phyloP scores from a whole-genome alignment of 1,284 basidiomycete genomes.

The Gomphus sp. region DNA sequence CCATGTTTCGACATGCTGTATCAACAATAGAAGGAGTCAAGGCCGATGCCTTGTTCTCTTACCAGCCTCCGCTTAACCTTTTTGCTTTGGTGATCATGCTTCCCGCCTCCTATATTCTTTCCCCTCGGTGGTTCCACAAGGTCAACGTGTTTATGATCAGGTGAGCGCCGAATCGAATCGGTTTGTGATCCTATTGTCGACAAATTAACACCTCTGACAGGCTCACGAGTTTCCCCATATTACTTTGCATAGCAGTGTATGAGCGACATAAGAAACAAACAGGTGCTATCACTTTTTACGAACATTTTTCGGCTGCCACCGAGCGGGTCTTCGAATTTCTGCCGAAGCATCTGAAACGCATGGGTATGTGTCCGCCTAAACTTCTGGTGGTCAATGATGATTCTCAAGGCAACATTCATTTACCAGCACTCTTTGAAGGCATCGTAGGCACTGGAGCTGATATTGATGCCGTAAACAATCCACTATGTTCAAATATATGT shows the following conservation, averaged over 20 bases:
- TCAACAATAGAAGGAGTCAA: constrained; percentile 87
- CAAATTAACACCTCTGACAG: constrained; percentile 27
- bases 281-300: constrained; percentile 57
- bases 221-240: constrained; percentile 77
- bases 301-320: constrained; percentile 55
- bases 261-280: constrained; percentile 69
- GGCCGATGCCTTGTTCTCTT: constrained; percentile 85
- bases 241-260: constrained; percentile 73
- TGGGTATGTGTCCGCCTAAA: constrained; percentile 41
- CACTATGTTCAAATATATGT: background rate
- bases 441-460: constrained; percentile 64
- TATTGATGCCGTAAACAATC: constrained; percentile 53
- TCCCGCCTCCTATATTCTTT: constrained; percentile 71
- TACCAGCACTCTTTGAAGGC: constrained; percentile 70
- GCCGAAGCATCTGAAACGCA: constrained; percentile 59
- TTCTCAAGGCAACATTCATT: constrained; percentile 3
- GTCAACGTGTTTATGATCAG: constrained; percentile 84
- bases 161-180: constrained; percentile 21
- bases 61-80: constrained; percentile 86
- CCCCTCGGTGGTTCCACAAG: constrained; percentile 81
- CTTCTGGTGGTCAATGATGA: background rate
- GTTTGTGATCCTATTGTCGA: background rate
- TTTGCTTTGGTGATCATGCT: constrained; percentile 76
- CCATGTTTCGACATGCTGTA: constrained; percentile 88
- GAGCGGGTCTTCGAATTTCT: constrained; percentile 66